These are phyloP conservation scores for Paramecium tetraurelia DNA, from an alignment of 73 alveolate genomes.

Conservation along the genomic window DNA sequence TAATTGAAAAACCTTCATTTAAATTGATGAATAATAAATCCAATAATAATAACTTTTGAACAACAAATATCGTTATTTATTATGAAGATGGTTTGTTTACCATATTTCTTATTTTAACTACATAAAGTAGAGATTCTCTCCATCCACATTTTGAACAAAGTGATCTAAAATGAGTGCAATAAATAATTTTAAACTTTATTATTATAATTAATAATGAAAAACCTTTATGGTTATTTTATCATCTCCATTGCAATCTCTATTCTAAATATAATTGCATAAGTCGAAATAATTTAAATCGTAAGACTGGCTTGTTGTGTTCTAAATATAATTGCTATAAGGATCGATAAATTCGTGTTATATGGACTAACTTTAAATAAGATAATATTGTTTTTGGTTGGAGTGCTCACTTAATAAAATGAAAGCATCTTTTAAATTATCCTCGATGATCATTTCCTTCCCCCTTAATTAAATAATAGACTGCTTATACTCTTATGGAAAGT, in stretches of 20 bases:
- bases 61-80: background rate
- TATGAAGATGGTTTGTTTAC: background rate
- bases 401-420: background rate
- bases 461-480: background rate
- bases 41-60: background rate
- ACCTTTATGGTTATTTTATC: constrained; percentile 6
- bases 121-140: background rate
- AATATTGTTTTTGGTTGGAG: constrained; percentile 18
- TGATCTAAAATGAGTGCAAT: background rate
- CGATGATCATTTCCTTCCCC: background rate
- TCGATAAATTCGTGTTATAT: background rate
- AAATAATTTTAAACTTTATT: background rate
- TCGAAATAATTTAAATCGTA: background rate
- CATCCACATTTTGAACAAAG: background rate
- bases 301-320: background rate
- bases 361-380: background rate
- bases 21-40: background rate
- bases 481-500: background rate
- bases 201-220: constrained; percentile 9
- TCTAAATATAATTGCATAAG: background rate
- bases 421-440: background rate
- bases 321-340: background rate
- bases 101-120: background rate
- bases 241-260: background rate
- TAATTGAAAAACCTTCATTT: background rate